Base-by-base conservation (phyloP, 768 basidiomycete genomes). In the Xanthoconium stramineum region DNA sequence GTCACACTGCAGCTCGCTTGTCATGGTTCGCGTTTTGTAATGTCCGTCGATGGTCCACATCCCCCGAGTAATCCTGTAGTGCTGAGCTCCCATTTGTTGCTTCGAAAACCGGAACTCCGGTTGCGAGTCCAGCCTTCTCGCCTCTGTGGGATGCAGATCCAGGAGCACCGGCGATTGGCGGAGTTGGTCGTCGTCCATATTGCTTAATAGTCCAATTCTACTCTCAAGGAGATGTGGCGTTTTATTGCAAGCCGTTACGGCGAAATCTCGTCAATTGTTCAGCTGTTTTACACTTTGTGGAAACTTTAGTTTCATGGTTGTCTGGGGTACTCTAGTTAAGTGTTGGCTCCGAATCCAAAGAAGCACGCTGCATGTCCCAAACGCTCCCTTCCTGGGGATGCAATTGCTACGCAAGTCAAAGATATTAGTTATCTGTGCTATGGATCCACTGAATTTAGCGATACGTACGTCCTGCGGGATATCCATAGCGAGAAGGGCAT, bases 361-460 rank as follows among this genome's bases (percentile, higher is more conserved):
- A 32, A 19, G 30, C 29, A 13, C 15, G 6, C 14, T 53, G 30
- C 36, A 58, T 33, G 35, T 78, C 79, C 85, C 85, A 87, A 50
- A 83, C 82, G 58, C 82, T 86, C 47, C 77, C 83, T 64, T 69
- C 58, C 58, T 79, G 77, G 19, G 78, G 70, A 63, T 87, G 85
- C 39, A 83, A 63, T 42, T 75, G 77, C 84, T 86, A 57, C 20
- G 56, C 53, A 54, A 52, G 30, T 35, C 24, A 32, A 55, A 52
- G 30, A 38, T 33, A 56, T 70, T 35, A 62, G 50, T 56, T n/a
- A 38, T 36, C 40, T 55, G 45, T 45, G 39, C 39, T 10, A 17
- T 13, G 35, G 3, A 28, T 47, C 45, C 36, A 15, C 12, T 8
- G 3, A 17, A 42, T 48, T 48, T 1, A 45, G 30, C 38, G 30